phyloP scores from a whole-genome alignment of 208 protist species.

The Acanthamoeba royreba region DNA sequence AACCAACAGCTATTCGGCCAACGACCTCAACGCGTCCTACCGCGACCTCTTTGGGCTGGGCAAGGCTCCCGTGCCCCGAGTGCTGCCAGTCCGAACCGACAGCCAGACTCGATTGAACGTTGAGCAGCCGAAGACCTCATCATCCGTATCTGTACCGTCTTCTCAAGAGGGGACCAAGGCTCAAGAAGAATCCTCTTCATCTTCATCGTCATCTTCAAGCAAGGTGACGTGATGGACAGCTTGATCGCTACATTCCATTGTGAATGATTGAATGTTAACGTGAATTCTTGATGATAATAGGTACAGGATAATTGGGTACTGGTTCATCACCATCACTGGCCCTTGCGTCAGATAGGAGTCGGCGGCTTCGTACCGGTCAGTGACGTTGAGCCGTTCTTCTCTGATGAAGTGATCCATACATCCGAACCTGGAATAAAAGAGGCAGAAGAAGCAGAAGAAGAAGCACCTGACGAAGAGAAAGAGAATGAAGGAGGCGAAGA shows the following conservation, averaged over 20 bases:
- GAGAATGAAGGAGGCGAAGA: background rate
- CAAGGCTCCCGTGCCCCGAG: background rate
- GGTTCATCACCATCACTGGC: conserved; percentile 35
- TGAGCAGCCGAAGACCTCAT: no score
- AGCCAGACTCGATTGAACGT: no score
- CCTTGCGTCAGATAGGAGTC: background rate
- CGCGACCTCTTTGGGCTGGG: conserved; percentile 21
- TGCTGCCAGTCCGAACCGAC: background rate
- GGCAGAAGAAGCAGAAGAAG: no score
- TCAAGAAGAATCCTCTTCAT: background rate
- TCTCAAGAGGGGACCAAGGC: background rate
- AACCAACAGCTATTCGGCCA: background rate
- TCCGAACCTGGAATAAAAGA: no score
- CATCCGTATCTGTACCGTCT: no score
- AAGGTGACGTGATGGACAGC: no score
- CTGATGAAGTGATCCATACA: no score
- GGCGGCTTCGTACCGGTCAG: background rate
- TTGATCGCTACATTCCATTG: no score
- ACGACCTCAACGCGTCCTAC: conserved; percentile 35
- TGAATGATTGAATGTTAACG: no score
- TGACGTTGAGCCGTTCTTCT: no score
- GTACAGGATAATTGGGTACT: conserved; percentile 33
- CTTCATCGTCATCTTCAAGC: background rate
- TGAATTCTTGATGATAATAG: no score
- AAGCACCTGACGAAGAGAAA: no score